phyloP scores from a whole-genome alignment of 2,329 filamentous ascomycete species.

The Tolypocladium ophioglossoides region DNA sequence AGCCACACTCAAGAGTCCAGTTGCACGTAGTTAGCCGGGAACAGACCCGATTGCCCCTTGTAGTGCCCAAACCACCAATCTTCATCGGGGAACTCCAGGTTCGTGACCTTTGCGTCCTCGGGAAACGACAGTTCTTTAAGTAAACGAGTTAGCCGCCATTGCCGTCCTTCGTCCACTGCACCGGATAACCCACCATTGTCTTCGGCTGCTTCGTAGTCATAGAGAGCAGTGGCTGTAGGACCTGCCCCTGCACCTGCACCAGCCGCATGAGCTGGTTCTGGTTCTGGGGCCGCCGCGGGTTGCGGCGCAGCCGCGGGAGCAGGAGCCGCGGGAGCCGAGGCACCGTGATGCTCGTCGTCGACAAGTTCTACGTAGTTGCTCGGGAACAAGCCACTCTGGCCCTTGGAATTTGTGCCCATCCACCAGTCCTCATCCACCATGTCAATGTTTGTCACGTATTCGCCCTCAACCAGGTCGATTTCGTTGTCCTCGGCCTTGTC shows the following conservation, averaged over 20 bases:
- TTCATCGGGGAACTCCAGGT: conserved; percentile 91
- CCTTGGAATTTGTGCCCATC: conserved; percentile 81
- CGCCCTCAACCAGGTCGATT: conserved; percentile 79
- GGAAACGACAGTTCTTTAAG: conserved; percentile 63
- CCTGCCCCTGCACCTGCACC: conserved; percentile 31
- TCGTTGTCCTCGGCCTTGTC: conserved; percentile 98
- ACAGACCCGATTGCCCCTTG: conserved; percentile 69
- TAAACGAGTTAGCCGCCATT: background rate
- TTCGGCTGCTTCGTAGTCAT: conserved; percentile 95
- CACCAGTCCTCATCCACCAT: conserved; percentile 99
- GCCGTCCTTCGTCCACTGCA: background rate
- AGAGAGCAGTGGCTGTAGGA: conserved; percentile 72
- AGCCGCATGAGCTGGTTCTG: conserved; percentile 17
- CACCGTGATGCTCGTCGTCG: conserved; percentile 40
- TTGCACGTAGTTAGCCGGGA: conserved; percentile 65
- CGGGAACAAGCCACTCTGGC: conserved; percentile 85
- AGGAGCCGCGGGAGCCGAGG: conserved; percentile 21
- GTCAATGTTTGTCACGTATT: conserved; percentile 82
- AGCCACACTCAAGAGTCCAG: conserved; percentile 27
- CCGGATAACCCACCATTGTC: conserved; percentile 57
- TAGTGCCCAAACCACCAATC: conserved; percentile 97
- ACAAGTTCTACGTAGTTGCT: conserved; percentile 93
- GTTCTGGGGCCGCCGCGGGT: conserved; percentile 19
- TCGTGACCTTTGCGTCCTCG: conserved; percentile 72
- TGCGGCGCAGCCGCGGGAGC: conserved; percentile 24